These are phyloP conservation scores for Thermochaetoides thermophila DNA, from an alignment of 495 filamentous ascomycete species.

Conservation along the genomic window DNA sequence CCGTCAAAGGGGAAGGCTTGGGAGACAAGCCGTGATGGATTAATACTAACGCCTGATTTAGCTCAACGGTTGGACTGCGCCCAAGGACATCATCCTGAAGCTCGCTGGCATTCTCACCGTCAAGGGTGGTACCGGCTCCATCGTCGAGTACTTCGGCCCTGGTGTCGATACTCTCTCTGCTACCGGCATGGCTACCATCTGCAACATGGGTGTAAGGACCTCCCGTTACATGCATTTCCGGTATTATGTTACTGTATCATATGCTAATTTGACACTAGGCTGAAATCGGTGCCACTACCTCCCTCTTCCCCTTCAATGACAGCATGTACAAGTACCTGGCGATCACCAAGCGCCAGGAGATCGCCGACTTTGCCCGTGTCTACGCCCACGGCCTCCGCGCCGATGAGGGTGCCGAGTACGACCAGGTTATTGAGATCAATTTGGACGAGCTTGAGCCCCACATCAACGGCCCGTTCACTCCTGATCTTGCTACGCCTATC, in stretches of 20 bases:
- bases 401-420: slow-evolving; percentile 91
- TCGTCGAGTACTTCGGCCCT: slow-evolving; percentile 80
- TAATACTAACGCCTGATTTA: too few relatives aligned
- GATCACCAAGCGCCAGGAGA: slow-evolving; percentile 80
- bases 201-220: slow-evolving; percentile 65
- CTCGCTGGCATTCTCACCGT: slow-evolving; percentile 94
- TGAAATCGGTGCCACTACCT: slow-evolving; percentile 93
- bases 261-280: too few relatives aligned
- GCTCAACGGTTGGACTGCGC: slow-evolving; percentile 84
- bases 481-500: slow-evolving; percentile 94
- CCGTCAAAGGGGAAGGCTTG: too few relatives aligned
- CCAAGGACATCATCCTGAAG: slow-evolving; percentile 98
- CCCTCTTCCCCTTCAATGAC: slow-evolving; percentile 98
- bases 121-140: slow-evolving; percentile 94
- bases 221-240: slow-evolving; percentile 5
- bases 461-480: slow-evolving; percentile 99
- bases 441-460: slow-evolving; percentile 89
- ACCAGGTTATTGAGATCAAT: slow-evolving; percentile 93
- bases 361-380: slow-evolving; percentile 74
- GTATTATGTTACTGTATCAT: slow-evolving; percentile 24
- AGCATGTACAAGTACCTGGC: slow-evolving; percentile 90
- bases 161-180: slow-evolving; percentile 54
- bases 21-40: too few relatives aligned
- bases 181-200: slow-evolving; percentile 55
- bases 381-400: slow-evolving; percentile 80